Base-by-base conservation (phyloP, 2,329 filamentous ascomycete genomes). In the Blastomyces parvus region DNA sequence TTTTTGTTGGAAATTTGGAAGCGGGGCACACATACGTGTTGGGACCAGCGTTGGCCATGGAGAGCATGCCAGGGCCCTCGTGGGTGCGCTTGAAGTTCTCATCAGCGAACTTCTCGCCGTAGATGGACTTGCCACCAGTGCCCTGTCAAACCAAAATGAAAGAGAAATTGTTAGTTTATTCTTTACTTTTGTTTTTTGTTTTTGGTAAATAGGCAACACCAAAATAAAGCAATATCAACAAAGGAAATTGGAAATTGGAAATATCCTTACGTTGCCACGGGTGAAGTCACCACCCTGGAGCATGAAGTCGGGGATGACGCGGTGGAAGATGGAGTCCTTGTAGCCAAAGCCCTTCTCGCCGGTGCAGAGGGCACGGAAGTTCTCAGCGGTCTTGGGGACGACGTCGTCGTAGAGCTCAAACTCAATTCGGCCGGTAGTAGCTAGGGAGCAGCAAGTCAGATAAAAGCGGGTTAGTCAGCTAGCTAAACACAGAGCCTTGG, bases 221-320 rank as follows among this genome's bases (percentile, higher is more conserved):
- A 22, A 56, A 56, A 19, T 4, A n/a, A 19, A 36, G 9, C 9
- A 55, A 36, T 56, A 8, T 17, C 19, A 33, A 36, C 13, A 38
- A 33, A 1, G 17, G 14, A 36, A 38, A 33, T 6, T 27, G 2
- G 13, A 30, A 58, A 57, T 27, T 36, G 30, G 46, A 25, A 19
- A 30, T n/a, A 27, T 55, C 80, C 89, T 78, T 83, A 96, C 91
- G 80, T 95, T 94, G 75, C 87, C 86, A 75, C 89, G 89, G 80
- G 91, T 95, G 83, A 95, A 95, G 84, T 96, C 91, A 84, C 91
- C 91, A 77, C 91, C 91, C 85, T 96, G 91, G 72, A 96, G 88
- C 91, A 96, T 96, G 85, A 96, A 96, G 64, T 90, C 78, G 71
- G 89, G 89, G 79, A 96, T 96, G 79, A 96, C 88, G 72, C 91